These are phyloP conservation scores for Pisolithus orientalis DNA, from an alignment of 768 basidiomycete genomes.

Conservation along the genomic window DNA sequence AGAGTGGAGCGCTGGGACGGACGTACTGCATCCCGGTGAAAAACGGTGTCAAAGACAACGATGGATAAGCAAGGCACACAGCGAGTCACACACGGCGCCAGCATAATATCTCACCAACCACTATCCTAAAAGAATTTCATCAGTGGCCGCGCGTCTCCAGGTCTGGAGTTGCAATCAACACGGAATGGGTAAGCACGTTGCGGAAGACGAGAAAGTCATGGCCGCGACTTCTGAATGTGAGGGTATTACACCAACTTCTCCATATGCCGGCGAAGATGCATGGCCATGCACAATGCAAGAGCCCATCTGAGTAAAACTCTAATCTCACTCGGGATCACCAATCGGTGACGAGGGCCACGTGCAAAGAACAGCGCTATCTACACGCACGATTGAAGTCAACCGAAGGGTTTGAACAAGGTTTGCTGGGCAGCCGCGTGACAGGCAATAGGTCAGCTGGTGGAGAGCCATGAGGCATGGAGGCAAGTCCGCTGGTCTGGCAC, in stretches of 20 bases:
- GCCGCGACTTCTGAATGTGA: too few relatives aligned
- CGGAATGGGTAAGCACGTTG: too few relatives aligned
- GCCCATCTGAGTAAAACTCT: conserved; percentile 21
- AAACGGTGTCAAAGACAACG: not conserved
- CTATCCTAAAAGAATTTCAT: not conserved
- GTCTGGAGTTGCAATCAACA: too few relatives aligned
- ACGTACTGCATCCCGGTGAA: too few relatives aligned
- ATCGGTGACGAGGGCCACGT: conserved; percentile 5
- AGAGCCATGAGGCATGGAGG: not conserved
- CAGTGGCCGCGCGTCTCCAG: not conserved
- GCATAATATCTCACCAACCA: not conserved
- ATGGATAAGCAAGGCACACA: not conserved
- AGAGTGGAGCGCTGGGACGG: not conserved
- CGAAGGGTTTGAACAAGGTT: conserved; percentile 1
- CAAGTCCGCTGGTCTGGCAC: not conserved
- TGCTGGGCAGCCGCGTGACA: not conserved
- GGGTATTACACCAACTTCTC: not conserved
- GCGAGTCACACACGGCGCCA: not conserved
- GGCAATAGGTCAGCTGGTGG: conserved; percentile 6
- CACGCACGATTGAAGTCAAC: not conserved
- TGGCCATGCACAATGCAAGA: conserved; percentile 18
- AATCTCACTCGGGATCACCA: conserved; percentile 10
- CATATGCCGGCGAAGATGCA: conserved; percentile 15
- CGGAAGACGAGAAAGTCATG: not conserved
- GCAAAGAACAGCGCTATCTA: conserved; percentile 1